Evolutionary conservation across 305 asterid species (phyloP).

Genomic region (Petunia hybrid): DNA sequence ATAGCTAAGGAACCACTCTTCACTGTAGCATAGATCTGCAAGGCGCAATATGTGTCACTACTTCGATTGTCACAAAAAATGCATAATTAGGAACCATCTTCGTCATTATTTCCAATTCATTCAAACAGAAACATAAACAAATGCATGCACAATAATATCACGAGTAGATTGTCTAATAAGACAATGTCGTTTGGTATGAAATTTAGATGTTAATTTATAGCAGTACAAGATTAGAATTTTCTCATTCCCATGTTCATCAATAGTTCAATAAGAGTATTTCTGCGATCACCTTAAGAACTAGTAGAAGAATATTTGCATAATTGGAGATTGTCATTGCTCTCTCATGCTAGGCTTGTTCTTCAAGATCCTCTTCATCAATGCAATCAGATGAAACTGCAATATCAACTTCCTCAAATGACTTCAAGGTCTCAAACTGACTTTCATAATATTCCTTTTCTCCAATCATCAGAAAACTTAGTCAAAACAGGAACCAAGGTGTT

Average conservation of each 20-base stretch:
- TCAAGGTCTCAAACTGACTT: constrained; percentile 71
- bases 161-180: no score
- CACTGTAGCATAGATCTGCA: constrained; percentile 67
- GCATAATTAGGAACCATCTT: background rate
- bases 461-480: constrained; percentile 32
- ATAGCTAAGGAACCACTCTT: constrained; percentile 83
- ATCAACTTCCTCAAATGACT: constrained; percentile 81
- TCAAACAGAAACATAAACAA: background rate
- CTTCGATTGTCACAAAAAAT: background rate
- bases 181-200: no score
- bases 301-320: constrained; percentile 69
- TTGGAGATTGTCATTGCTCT: constrained; percentile 88
- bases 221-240: background rate
- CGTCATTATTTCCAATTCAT: background rate
- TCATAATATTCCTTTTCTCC: constrained; percentile 85
- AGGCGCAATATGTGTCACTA: constrained; percentile 7
- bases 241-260: background rate
- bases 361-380: constrained; percentile 65
- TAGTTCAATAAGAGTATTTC: background rate
- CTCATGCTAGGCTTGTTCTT: constrained; percentile 74
- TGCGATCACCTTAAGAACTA: constrained; percentile 66
- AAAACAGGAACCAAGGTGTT: background rate
- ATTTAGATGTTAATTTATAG: no score
- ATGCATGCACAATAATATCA: no score
- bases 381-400: constrained; percentile 50